Percentiles rank a stretch among this genome's conserved stretches.
Evolutionary conservation across 768 basidiomycete genomes (phyloP).

Genomic region (Nidula microcarpa): DNA sequence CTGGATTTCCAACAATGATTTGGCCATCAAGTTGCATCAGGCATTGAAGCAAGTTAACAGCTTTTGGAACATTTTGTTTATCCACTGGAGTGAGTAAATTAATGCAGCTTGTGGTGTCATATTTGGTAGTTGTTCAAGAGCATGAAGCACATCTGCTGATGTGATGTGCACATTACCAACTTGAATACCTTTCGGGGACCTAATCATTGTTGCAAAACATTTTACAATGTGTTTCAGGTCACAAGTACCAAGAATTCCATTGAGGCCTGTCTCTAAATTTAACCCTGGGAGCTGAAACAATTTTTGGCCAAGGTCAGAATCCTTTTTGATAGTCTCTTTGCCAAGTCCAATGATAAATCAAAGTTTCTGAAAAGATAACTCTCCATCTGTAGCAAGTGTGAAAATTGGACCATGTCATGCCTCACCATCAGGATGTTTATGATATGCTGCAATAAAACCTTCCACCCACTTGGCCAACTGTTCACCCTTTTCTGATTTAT

Average conservation of each 20-base stretch:
- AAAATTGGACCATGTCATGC: too few species aligned
- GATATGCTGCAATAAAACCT: too few species aligned
- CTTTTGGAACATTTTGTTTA: conserved; percentile 20
- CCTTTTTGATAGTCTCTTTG: conserved; percentile 2
- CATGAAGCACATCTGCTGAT: conserved; percentile 1
- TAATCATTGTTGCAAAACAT: conserved; percentile 13
- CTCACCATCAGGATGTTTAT: too few species aligned
- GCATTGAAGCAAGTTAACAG: conserved; percentile 8
- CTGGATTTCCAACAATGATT: background rate
- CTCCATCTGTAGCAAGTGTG: too few species aligned
- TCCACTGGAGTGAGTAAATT: conserved; percentile 13
- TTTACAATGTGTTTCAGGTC: conserved; percentile 20
- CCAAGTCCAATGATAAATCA: too few species aligned
- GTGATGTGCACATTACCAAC: conserved; percentile 5
- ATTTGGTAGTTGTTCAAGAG: conserved; percentile 1
- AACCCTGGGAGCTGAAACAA: conserved; percentile 7
- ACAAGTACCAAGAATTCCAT: conserved; percentile 9
- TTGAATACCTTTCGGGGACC: conserved; percentile 5
- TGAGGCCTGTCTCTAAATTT: conserved; percentile 8
- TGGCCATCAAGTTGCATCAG: background rate
- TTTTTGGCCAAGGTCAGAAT: conserved; percentile 4
- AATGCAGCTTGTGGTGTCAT: conserved; percentile 5
- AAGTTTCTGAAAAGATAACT: too few species aligned
- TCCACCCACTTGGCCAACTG: too few species aligned
- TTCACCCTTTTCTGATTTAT: too few species aligned